Percentiles rank a stretch among this genome's conserved stretches.
Conservation (phyloP, 1,284 basidiomycete species). For the Marasmius sp. region DNA sequence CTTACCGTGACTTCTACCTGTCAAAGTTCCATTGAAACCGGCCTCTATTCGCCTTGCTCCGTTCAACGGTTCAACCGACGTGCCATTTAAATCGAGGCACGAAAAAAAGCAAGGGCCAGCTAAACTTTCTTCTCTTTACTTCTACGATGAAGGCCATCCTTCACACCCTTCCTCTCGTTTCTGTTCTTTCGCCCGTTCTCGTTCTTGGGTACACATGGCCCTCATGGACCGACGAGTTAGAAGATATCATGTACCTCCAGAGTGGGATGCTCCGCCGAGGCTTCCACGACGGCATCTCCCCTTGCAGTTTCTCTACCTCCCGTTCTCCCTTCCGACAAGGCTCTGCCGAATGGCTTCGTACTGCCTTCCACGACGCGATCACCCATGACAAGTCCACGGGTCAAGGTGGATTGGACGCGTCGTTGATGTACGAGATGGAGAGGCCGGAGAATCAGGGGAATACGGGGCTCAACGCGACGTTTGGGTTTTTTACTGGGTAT, state of each 20-base stretch:
- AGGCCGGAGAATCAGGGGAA: not conserved
- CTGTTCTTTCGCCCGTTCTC: not conserved
- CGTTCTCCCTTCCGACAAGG: not conserved
- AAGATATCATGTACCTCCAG: constrained; percentile 2
- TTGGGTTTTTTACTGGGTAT: not conserved
- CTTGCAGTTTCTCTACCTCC: not conserved
- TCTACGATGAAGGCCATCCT: not conserved
- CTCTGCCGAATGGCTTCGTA: not conserved
- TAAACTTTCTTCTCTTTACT: not conserved
- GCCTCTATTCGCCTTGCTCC: no score
- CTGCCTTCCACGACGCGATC: constrained; percentile 1
- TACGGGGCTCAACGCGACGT: not conserved
- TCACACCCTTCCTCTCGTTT: not conserved
- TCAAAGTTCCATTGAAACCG: no score
- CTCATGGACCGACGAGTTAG: not conserved
- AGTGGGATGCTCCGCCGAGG: not conserved
- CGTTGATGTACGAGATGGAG: not conserved
- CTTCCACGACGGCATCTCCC: not conserved
- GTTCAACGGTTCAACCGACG: no score
- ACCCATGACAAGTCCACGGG: not conserved
- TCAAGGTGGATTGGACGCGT: not conserved
- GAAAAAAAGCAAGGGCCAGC: no score
- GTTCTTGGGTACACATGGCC: not conserved
- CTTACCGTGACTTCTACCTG: no score
- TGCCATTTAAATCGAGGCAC: no score